Evolutionary conservation across 352 stramenopile genomes (phyloP).

Genomic region (Pythium grandisporangium): DNA sequence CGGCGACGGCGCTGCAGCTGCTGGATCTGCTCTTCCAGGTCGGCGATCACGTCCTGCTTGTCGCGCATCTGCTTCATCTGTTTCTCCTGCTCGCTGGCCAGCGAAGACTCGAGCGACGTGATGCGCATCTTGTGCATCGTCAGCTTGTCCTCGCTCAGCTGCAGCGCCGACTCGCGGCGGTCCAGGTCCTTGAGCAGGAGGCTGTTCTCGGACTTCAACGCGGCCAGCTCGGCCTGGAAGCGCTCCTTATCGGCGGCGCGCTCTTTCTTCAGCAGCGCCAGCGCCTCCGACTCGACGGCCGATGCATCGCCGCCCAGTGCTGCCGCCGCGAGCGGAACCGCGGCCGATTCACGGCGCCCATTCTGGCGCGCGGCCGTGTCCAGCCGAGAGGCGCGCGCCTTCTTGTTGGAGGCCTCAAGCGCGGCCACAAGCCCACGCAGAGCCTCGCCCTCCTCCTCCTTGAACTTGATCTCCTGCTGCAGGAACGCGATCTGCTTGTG

Average conservation of each 20-base stretch:
- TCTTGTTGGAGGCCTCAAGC: constrained; percentile 75
- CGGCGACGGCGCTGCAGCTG: constrained; percentile 46
- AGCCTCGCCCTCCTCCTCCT: constrained; percentile 71
- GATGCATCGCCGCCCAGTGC: constrained; percentile 20
- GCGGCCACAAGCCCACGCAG: constrained; percentile 61
- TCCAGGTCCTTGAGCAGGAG: constrained; percentile 71
- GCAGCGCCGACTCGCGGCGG: constrained; percentile 48
- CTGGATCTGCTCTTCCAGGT: constrained; percentile 51
- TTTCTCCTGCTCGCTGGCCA: constrained; percentile 56
- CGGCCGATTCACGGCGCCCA: constrained; percentile 12
- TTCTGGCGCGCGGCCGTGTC: constrained; percentile 32
- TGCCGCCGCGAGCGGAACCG: constrained; percentile 11
- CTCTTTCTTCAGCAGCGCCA: constrained; percentile 27
- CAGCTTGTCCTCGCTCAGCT: constrained; percentile 61
- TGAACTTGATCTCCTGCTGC: constrained; percentile 82
- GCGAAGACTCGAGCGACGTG: constrained; percentile 30
- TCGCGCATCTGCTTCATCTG: constrained; percentile 54
- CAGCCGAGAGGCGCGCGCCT: constrained; percentile 55
- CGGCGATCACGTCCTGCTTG: constrained; percentile 62
- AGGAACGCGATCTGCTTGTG: constrained; percentile 80
- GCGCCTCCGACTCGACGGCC: constrained; percentile 15
- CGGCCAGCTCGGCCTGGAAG: constrained; percentile 31
- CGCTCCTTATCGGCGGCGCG: constrained; percentile 39
- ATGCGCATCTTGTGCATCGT: constrained; percentile 56
- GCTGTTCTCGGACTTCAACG: constrained; percentile 60